phyloP scores from a whole-genome alignment of 495 filamentous ascomycete species.

The Gamarada debralockiae region DNA sequence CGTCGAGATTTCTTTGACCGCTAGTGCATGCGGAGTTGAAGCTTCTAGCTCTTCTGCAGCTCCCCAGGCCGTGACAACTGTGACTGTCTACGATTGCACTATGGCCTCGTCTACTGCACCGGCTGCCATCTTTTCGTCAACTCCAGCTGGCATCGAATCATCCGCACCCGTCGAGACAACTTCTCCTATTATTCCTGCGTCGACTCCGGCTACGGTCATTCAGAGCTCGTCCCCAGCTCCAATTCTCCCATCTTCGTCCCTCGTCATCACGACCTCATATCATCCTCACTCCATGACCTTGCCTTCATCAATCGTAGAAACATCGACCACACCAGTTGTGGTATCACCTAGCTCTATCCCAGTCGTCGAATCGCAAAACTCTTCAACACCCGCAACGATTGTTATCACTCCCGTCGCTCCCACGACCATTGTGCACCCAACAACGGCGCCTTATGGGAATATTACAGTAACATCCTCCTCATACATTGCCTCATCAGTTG shows the following conservation, averaged over 20 bases:
- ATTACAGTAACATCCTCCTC: neutral
- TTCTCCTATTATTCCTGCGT: neutral
- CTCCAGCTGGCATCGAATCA: neutral
- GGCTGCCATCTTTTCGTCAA: neutral
- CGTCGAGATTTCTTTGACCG: slow-evolving; percentile 40
- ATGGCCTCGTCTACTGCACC: slow-evolving; percentile 5
- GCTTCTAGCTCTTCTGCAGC: neutral
- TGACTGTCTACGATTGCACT: slow-evolving; percentile 7
- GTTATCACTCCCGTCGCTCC: neutral
- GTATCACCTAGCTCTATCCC: neutral
- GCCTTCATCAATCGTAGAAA: neutral
- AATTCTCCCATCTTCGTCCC: neutral
- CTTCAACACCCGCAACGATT: neutral
- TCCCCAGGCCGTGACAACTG: neutral
- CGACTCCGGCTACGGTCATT: neutral
- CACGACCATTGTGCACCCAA: neutral
- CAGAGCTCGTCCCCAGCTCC: neutral
- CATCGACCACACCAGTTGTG: neutral
- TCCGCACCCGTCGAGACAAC: neutral
- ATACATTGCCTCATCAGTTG: slow-evolving; percentile 17
- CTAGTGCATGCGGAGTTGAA: slow-evolving; percentile 41
- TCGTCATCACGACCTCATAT: too few species aligned
- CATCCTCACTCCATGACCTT: neutral
- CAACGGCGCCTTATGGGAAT: neutral
- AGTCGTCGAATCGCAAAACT: neutral